Evolutionary conservation across 306 rosid species (phyloP), one percentile per base, ranked within the genome.

Genomic region (Quercus wislizeni): DNA sequence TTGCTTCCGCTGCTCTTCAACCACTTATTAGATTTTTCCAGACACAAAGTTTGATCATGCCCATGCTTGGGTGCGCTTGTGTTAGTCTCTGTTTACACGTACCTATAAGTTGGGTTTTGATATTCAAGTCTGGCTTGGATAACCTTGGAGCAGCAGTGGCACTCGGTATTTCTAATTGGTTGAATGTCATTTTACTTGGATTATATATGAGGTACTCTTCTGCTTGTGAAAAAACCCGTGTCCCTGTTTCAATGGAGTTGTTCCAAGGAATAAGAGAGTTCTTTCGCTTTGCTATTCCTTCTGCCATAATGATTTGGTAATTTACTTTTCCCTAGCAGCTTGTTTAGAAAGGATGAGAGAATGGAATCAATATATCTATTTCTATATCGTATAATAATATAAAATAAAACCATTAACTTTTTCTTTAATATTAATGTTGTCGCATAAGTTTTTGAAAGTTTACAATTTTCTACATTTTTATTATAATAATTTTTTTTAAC

Each of bases 241-340:
- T 80, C 59, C 85, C 88, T 4, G 46, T 92, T 82, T 86, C 97
- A 10, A 72, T 76, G 81, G 90, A 89, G 83, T 14, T 90, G 3
- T 81, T 91, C 72, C 78, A 27, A 17, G 94, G 97, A 73, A 79
- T 89, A 23, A 54, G 86, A 70, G 90, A 89, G 62, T 92, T 91
- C 87, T 84, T 90, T 57, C 82, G 81, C 13, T 92, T 86, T 54
- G 93, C 90, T 17, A 38, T 94, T 64, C 98, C 97, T 78, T 92
- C 98, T 68, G 85, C 94, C n/a, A 63, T 88, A 3, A 93, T 93
- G 98, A 64, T 79, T 71, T 94, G 98, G 98, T 94, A 30, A 88
- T 35, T 31, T 58, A 62, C 38, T 3, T 28, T 64, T 57, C 71
- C 19, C 55, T 10, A 41, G 11, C 3, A 41, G 11, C 11, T 41